Base-by-base conservation (phyloP, 108 stramenopile genomes). In the Tribonema minus region DNA sequence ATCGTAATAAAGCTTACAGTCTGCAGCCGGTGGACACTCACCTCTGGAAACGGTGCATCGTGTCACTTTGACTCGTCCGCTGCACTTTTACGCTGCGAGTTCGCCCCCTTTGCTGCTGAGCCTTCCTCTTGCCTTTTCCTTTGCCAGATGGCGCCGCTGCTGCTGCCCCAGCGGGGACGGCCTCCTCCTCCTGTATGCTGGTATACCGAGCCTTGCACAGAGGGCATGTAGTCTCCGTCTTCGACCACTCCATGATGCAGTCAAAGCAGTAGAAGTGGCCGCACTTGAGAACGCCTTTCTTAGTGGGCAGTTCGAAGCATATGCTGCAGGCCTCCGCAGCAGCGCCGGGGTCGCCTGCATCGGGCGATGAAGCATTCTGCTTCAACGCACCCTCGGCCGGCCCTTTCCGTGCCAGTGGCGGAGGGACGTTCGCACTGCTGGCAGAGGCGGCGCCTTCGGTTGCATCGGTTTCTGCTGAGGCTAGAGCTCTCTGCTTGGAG, bases 141-240 rank as follows among this genome's bases (percentile, higher is more conserved):
- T n/a, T n/a, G n/a, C n/a, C n/a, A n/a, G n/a, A n/a, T n/a, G n/a
- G n/a, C n/a, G n/a, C n/a, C n/a, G n/a, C n/a, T n/a, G n/a, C n/a
- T n/a, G n/a, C n/a, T n/a, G n/a, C n/a, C n/a, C n/a, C n/a, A n/a
- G n/a, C n/a, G n/a, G n/a, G n/a, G n/a, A n/a, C n/a, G n/a, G n/a
- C n/a, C n/a, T n/a, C n/a, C n/a, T n/a, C n/a, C n/a, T n/a, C n/a
- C n/a, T n/a, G n/a, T n/a, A 92, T 92, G 75, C 88, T 90, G 36
- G 71, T 71, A 69, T 91, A 92, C 0, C 92, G 80, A 26, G 30
- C 37, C 80, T 92, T 92, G 84, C 92, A 92, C 28, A 91, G 71
- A 3, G 92, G 92, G 60, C 92, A 92, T 0, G 88, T 87, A 68
- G 91, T 92, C 72, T 92, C 92, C 32, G 88, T 81, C 59, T 92